Conservation (phyloP, 2,329 filamentous ascomycete genomes). For the Graphilbum fragrans region DNA sequence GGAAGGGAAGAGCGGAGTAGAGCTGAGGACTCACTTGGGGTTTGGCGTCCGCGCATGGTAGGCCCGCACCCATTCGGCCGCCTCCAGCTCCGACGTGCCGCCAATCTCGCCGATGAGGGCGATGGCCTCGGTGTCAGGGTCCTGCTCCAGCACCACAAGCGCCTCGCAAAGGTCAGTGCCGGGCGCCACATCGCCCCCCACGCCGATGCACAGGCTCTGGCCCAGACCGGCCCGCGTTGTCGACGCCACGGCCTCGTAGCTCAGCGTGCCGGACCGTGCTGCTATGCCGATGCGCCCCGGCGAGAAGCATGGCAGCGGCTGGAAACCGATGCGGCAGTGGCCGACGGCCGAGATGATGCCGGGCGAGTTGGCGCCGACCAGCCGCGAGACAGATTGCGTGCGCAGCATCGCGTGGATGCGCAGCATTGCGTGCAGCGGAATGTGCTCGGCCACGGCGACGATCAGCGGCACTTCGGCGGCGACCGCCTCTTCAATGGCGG, state of each 20-base stretch:
- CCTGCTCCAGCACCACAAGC: slow-evolving; percentile 51
- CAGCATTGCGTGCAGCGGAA: slow-evolving; percentile 67
- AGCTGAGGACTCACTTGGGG: slow-evolving; percentile 42
- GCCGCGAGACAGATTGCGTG: slow-evolving; percentile 57
- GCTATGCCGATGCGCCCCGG: slow-evolving; percentile 60
- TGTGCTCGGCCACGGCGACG: slow-evolving; percentile 69
- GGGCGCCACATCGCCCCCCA: slow-evolving; percentile 65
- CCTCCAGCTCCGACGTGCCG: slow-evolving; percentile 56
- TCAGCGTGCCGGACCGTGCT: slow-evolving; percentile 70
- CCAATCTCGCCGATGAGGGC: slow-evolving; percentile 64
- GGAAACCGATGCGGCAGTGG: slow-evolving; percentile 64
- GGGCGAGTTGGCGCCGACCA: slow-evolving; percentile 72
- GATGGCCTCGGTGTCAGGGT: slow-evolving; percentile 58
- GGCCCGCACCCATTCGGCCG: slow-evolving; percentile 60
- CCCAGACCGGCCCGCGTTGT: slow-evolving; percentile 63
- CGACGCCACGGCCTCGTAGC: slow-evolving; percentile 67
- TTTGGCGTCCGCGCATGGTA: slow-evolving; percentile 44
- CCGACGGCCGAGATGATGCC: slow-evolving; percentile 69
- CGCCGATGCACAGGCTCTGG: slow-evolving; percentile 64
- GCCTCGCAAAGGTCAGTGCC: slow-evolving; percentile 66
- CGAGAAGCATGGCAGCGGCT: slow-evolving; percentile 63
- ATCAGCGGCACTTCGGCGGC: slow-evolving; percentile 68
- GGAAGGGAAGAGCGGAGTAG: not conserved
- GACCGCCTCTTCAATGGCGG: slow-evolving; percentile 68
- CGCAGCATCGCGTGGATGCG: slow-evolving; percentile 56